A percentile compares a stretch with the other conserved stretches of the same genome.
Evolutionary conservation across 192 early-diverging fungal species (phyloP).

Genomic region (Gigaspora rosea): DNA sequence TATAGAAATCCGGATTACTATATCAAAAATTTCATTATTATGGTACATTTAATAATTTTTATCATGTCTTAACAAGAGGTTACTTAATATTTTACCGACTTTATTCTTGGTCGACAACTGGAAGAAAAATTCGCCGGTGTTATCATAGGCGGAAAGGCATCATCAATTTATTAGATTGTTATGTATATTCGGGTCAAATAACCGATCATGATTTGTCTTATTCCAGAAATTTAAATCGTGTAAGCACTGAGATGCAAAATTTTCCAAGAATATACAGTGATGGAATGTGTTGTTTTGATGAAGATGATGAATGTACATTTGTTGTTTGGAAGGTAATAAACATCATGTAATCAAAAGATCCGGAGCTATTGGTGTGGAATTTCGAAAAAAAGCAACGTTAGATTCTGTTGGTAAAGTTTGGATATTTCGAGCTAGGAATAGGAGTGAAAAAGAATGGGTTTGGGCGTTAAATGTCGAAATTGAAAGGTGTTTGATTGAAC

Average conservation of each 20-base stretch:
- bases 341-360: conserved; percentile 35
- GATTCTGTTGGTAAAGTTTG: conserved; percentile 9
- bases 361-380: not conserved
- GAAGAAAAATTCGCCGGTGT: conserved; percentile 23
- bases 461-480: conserved; percentile 44
- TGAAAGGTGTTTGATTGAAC: conserved; percentile 26
- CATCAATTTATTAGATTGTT: conserved; percentile 40
- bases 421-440: conserved; percentile 37
- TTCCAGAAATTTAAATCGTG: conserved; percentile 31
- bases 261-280: conserved; percentile 40
- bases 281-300: conserved; percentile 40
- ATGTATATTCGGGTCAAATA: conserved; percentile 44
- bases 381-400: conserved; percentile 1
- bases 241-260: not conserved
- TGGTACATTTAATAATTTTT: conserved; percentile 41
- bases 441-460: conserved; percentile 45
- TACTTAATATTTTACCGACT: conserved; percentile 38
- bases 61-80: conserved; percentile 38
- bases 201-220: conserved; percentile 39
- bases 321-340: conserved; percentile 41
- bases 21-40: conserved; percentile 37
- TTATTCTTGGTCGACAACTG: conserved; percentile 34
- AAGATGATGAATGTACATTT: conserved; percentile 46
- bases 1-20: conserved; percentile 39
- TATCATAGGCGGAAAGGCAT: conserved; percentile 31